These are phyloP conservation scores for Aulographum hederae DNA, from an alignment of 2,329 filamentous ascomycete genomes.

Conservation along the genomic window DNA sequence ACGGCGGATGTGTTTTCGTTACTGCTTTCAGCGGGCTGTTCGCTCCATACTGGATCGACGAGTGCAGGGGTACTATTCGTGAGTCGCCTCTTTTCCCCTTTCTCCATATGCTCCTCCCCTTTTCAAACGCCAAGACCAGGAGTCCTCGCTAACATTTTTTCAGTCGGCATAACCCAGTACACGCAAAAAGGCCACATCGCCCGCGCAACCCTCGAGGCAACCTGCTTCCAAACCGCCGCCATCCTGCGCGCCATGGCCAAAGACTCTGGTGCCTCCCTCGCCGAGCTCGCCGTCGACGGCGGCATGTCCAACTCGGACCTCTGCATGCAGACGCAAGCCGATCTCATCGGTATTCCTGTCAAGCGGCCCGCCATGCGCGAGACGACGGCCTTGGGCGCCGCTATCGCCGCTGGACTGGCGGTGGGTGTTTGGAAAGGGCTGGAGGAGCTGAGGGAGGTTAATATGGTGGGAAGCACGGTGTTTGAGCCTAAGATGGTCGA, in stretches of 20 bases:
- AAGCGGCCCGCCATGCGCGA: slow-evolving; percentile 77
- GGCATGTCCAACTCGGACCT: slow-evolving; percentile 79
- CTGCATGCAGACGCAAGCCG: slow-evolving; percentile 82
- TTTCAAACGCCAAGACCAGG: slow-evolving; percentile 2
- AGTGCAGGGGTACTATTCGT: slow-evolving; percentile 77
- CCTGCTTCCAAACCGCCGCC: slow-evolving; percentile 82
- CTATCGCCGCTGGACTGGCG: slow-evolving; percentile 81
- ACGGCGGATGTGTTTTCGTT: slow-evolving; percentile 69
- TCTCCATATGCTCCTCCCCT: neutral
- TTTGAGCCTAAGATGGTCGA: slow-evolving; percentile 50
- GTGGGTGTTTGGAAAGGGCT: slow-evolving; percentile 62
- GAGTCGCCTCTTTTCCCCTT: too few species aligned
- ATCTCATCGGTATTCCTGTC: slow-evolving; percentile 68
- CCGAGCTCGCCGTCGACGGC: slow-evolving; percentile 66
- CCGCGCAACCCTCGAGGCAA: slow-evolving; percentile 75
- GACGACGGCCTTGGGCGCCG: slow-evolving; percentile 74
- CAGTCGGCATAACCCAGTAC: slow-evolving; percentile 71
- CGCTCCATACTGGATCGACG: slow-evolving; percentile 88
- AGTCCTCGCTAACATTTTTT: too few species aligned
- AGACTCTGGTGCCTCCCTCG: slow-evolving; percentile 60
- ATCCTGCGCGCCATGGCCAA: slow-evolving; percentile 84
- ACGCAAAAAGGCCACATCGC: slow-evolving; percentile 76
- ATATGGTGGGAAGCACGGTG: slow-evolving; percentile 46
- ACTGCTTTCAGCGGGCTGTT: slow-evolving; percentile 85
- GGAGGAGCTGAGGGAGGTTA: slow-evolving; percentile 55